phyloP scores from a whole-genome alignment of 768 basidiomycete species.

The Boletus reticuloceps region DNA sequence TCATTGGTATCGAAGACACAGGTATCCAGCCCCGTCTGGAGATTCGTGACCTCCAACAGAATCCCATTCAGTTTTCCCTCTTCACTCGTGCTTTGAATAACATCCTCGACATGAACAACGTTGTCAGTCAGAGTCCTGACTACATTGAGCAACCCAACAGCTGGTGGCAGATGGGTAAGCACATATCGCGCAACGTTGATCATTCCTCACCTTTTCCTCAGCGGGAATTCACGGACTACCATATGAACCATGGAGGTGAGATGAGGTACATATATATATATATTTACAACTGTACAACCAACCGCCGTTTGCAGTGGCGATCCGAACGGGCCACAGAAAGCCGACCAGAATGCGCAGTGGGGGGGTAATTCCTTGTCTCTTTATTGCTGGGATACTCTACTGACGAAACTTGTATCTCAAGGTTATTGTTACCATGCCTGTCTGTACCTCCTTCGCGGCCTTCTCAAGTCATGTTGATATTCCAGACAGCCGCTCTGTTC shows the following conservation, averaged over 20 bases:
- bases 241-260: conserved; percentile 4
- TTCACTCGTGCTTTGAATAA: neutral
- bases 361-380: neutral
- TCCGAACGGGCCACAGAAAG: conserved; percentile 5
- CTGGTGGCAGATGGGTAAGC: conserved; percentile 17
- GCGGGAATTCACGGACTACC: conserved; percentile 16
- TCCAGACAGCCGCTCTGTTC: conserved; percentile 10
- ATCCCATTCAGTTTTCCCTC: conserved; percentile 9
- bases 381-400: neutral
- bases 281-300: neutral
- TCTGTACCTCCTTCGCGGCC: neutral
- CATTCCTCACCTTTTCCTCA: neutral
- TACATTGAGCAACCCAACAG: conserved; percentile 15
- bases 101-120: conserved; percentile 1
- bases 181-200: neutral
- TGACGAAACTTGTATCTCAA: conserved; percentile 2
- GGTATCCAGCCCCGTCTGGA: conserved; percentile 6
- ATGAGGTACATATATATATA: neutral
- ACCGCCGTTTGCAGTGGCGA: conserved; percentile 9
- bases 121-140: neutral
- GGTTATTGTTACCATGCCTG: conserved; percentile 17
- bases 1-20: neutral
- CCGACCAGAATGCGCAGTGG: neutral
- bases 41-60: conserved; percentile 5
- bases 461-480: neutral